Conservation (phyloP, 2,329 filamentous ascomycete species). For the Penicillium sp. region DNA sequence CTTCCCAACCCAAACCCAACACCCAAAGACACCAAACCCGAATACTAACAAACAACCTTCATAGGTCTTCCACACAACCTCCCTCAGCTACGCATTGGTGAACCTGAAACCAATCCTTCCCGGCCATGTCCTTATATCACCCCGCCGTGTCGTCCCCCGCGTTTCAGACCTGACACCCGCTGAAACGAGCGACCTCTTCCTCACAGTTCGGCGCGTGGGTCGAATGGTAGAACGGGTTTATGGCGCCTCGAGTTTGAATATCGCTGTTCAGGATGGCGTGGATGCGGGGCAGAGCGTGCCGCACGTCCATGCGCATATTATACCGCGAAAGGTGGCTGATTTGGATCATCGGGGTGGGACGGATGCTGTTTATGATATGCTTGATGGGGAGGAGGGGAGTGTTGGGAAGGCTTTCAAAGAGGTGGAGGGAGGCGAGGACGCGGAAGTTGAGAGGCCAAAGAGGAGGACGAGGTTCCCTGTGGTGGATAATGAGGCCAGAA, state of each 20-base stretch:
- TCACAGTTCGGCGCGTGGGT: slow-evolving; percentile 80
- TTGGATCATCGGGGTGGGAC: slow-evolving; percentile 58
- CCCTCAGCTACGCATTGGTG: slow-evolving; percentile 80
- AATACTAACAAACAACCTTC: slow-evolving; percentile 1
- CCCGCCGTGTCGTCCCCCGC: slow-evolving; percentile 67
- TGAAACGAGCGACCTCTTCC: slow-evolving; percentile 83
- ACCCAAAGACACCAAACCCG: neutral
- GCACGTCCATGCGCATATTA: slow-evolving; percentile 91
- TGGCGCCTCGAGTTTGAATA: slow-evolving; percentile 76
- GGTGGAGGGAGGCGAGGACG: slow-evolving; percentile 11
- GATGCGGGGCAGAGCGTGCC: slow-evolving; percentile 92
- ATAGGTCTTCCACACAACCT: slow-evolving; percentile 84
- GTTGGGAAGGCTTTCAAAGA: slow-evolving; percentile 71
- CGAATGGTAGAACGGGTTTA: slow-evolving; percentile 68
- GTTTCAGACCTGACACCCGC: slow-evolving; percentile 70
- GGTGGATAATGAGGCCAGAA: slow-evolving; percentile 70
- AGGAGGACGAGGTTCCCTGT: slow-evolving; percentile 63
- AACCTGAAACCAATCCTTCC: slow-evolving; percentile 94
- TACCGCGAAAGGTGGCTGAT: slow-evolving; percentile 67
- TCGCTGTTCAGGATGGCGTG: slow-evolving; percentile 89
- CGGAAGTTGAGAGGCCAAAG: slow-evolving; percentile 30
- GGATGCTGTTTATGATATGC: slow-evolving; percentile 77
- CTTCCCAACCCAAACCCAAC: neutral
- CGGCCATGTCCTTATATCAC: slow-evolving; percentile 89
- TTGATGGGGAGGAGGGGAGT: slow-evolving; percentile 85